These are phyloP conservation scores for Calocybe indica DNA, from an alignment of 768 basidiomycete genomes.

Conservation along the genomic window DNA sequence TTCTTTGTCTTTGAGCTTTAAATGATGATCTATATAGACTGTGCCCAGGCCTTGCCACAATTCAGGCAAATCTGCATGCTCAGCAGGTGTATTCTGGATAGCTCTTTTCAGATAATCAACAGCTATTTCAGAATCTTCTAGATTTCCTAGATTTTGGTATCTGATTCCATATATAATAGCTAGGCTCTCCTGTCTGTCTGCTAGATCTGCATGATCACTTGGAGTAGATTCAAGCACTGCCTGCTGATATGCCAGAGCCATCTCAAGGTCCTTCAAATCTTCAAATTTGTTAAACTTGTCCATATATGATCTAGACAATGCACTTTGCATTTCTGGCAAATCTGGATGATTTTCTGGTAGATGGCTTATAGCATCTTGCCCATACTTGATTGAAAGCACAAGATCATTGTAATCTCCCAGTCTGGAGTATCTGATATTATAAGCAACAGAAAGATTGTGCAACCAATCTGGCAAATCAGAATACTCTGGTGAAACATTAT, in stretches of 20 bases:
- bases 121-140: background rate
- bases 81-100: background rate
- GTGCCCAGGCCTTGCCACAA: background rate
- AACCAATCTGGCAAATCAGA: background rate
- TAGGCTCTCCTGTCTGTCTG: background rate
- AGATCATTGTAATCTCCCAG: constrained; percentile 1
- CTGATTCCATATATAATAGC: background rate
- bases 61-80: background rate
- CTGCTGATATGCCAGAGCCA: background rate
- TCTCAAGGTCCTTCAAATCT: background rate
- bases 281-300: background rate
- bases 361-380: background rate
- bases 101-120: background rate
- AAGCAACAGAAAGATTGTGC: background rate
- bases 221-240: background rate
- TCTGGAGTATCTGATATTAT: background rate
- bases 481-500: background rate
- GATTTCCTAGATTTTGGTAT: background rate
- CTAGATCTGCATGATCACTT: background rate
- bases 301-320: background rate
- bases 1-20: too few relatives aligned
- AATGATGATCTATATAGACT: background rate
- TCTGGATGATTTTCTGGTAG: background rate
- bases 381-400: background rate
- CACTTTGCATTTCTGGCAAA: background rate